Percentiles rank a stretch among this genome's conserved stretches.
Evolutionary conservation across 805 yeast species (phyloP).

Genomic region (Cyberlindnera petersonii): DNA sequence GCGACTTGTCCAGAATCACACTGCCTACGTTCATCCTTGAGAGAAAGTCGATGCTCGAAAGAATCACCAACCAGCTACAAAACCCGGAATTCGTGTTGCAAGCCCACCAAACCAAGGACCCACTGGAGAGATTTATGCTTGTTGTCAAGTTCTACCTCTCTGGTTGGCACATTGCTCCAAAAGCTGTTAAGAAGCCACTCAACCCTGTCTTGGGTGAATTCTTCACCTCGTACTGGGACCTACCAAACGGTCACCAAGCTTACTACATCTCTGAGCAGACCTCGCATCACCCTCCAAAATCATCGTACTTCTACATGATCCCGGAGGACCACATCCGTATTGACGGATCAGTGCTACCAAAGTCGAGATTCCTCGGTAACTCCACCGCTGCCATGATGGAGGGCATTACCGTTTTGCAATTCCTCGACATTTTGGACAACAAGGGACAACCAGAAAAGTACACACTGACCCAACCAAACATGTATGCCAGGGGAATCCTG

Average conservation of each 20-base stretch:
- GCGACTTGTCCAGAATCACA: slow-evolving; percentile 85
- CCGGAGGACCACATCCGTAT: slow-evolving; percentile 79
- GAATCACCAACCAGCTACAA: slow-evolving; percentile 84
- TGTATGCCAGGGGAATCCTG: slow-evolving; percentile 89
- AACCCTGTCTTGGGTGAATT: slow-evolving; percentile 93
- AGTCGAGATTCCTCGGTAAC: slow-evolving; percentile 86
- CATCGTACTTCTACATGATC: slow-evolving; percentile 83
- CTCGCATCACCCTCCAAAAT: slow-evolving; percentile 97
- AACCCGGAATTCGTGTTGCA: slow-evolving; percentile 71
- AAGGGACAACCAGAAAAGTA: slow-evolving; percentile 59
- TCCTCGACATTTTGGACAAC: slow-evolving; percentile 54
- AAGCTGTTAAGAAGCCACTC: slow-evolving; percentile 95
- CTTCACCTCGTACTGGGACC: slow-evolving; percentile 89
- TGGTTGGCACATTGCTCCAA: slow-evolving; percentile 98
- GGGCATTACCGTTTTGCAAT: slow-evolving; percentile 70
- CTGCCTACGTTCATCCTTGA: slow-evolving; percentile 94
- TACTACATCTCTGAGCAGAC: slow-evolving; percentile 92
- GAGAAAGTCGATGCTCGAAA: slow-evolving; percentile 92
- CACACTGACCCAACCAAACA: slow-evolving; percentile 89
- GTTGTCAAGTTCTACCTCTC: slow-evolving; percentile 88
- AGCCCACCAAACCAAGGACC: slow-evolving; percentile 60
- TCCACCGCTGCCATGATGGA: slow-evolving; percentile 98
- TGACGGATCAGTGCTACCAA: slow-evolving; percentile 87
- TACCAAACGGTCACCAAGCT: slow-evolving; percentile 67
- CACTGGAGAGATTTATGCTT: slow-evolving; percentile 62